Conservation (phyloP, 768 basidiomycete genomes). For the Rhodotorula paludigena region DNA sequence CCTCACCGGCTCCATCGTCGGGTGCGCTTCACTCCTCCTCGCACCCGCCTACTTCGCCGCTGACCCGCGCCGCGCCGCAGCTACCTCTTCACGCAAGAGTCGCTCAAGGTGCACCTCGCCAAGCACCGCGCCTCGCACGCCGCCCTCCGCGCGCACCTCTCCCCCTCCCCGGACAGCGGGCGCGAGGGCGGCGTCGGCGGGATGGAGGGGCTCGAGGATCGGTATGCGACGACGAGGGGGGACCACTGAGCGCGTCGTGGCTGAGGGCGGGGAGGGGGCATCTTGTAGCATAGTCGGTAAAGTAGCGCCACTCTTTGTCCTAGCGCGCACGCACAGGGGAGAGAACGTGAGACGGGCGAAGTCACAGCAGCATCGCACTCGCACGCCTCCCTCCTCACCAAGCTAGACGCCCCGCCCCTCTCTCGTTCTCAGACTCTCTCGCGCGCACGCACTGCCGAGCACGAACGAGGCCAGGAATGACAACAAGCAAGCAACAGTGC, state of each 20-base stretch:
- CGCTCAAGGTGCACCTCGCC: slow-evolving; percentile 23
- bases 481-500: background rate
- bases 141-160: background rate
- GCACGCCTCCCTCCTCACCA: too few species aligned
- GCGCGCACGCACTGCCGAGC: too few species aligned
- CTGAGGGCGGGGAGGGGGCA: background rate
- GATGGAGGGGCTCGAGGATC: slow-evolving; percentile 19
- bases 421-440: too few species aligned
- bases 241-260: slow-evolving; percentile 14
- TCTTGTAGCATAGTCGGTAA: background rate
- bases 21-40: background rate
- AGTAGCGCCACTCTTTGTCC: too few species aligned
- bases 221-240: slow-evolving; percentile 25
- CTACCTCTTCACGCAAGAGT: slow-evolving; percentile 30
- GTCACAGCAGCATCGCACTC: too few species aligned
- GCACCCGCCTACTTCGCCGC: background rate
- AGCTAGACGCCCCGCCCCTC: too few species aligned
- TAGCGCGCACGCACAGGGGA: too few species aligned
- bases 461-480: too few species aligned
- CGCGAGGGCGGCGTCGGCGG: slow-evolving; percentile 14
- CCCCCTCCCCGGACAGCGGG: background rate
- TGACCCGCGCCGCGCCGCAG: background rate
- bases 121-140: slow-evolving; percentile 7
- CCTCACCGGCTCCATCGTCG: slow-evolving; percentile 12
- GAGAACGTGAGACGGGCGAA: too few species aligned